These are phyloP conservation scores for Lecanicillium sp. DNA, from an alignment of 2,329 filamentous ascomycete genomes.

Conservation along the genomic window DNA sequence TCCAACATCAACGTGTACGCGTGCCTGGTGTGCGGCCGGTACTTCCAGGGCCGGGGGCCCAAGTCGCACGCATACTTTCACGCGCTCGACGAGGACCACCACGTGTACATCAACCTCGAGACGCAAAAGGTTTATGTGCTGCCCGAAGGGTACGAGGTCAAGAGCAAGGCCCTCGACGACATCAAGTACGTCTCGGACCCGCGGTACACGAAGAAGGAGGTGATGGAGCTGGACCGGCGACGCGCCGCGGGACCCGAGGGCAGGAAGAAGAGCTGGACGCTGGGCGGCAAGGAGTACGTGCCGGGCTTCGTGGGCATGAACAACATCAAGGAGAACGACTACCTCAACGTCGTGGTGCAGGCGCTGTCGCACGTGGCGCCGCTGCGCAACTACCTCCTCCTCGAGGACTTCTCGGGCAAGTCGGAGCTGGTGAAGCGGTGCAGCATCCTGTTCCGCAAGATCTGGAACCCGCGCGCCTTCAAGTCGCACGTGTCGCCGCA, in stretches of 20 bases:
- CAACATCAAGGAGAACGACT: conserved; percentile 99
- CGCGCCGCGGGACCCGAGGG: conserved; percentile 20
- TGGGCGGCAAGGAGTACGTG: conserved; percentile 77
- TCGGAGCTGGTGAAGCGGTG: conserved; percentile 82
- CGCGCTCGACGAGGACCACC: conserved; percentile 87
- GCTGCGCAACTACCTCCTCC: conserved; percentile 83
- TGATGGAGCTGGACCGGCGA: conserved; percentile 68
- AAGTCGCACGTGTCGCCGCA: conserved; percentile 95
- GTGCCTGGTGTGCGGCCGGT: conserved; percentile 94
- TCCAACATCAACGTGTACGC: conserved; percentile 99
- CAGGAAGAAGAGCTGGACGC: conserved; percentile 56
- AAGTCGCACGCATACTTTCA: conserved; percentile 98
- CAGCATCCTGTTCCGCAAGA: conserved; percentile 85
- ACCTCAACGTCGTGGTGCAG: conserved; percentile 92
- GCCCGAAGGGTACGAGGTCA: conserved; percentile 95
- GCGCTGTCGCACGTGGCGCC: conserved; percentile 84
- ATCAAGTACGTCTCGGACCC: conserved; percentile 98
- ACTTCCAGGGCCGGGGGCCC: conserved; percentile 88
- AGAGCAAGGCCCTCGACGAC: conserved; percentile 89
- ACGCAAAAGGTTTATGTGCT: conserved; percentile 86
- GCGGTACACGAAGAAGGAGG: conserved; percentile 72
- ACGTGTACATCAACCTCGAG: conserved; percentile 98
- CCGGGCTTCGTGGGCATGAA: conserved; percentile 98
- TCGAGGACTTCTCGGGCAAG: conserved; percentile 69
- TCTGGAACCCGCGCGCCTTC: conserved; percentile 97